Evolutionary conservation across 768 basidiomycete genomes (phyloP), one percentile per base, ranked within the genome.

Genomic region (Psilocybe cyanescens): DNA sequence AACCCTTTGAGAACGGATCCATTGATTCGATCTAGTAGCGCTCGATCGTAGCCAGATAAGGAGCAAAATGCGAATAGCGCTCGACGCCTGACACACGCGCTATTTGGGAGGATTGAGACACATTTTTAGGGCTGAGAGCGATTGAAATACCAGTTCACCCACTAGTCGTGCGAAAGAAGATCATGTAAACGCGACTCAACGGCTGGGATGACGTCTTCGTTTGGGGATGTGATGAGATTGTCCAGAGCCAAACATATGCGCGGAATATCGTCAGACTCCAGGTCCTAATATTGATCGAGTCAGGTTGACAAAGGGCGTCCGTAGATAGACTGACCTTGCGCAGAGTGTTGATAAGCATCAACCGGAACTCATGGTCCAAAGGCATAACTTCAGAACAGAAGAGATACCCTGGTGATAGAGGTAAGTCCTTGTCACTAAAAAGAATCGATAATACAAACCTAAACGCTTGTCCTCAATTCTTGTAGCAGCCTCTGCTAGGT

Each of bases 321-420:
- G 6, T 35, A 45, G 9, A 35, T 5, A 4, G 37, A 30, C 71
- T 59, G 67, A 87, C 93, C 82, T 95, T 95, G 63, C 92, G 86
- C 35, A 94, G 71, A 4, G 93, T 94, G 66, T 95, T 95, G 60
- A 95, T 87, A 19, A 94, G 81, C 89, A 95, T 93, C 24, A 95
- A 77, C 54, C 86, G 83, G 33, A 94, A 77, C 61, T 93, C 91
- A 68, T 93, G 86, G 39, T 81, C 72, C 7, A 76, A 67, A 41
- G 86, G 83, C 86, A 95, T 92, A 19, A 91, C 72, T 69, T 90
- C 86, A 56, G 81, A 73, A 68, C 92, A 94, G 70, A 92, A 94
- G 6, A 89, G 73, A 75, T 94, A 94, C 11, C 92, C 92, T 95
- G 65, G 57, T 19, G 39, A 30, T 12, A 16, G 55, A 14, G 54